A percentile compares a stretch with the other conserved stretches of the same genome.
phyloP scores from a whole-genome alignment of 768 basidiomycete species.

The Clavulina sp. region DNA sequence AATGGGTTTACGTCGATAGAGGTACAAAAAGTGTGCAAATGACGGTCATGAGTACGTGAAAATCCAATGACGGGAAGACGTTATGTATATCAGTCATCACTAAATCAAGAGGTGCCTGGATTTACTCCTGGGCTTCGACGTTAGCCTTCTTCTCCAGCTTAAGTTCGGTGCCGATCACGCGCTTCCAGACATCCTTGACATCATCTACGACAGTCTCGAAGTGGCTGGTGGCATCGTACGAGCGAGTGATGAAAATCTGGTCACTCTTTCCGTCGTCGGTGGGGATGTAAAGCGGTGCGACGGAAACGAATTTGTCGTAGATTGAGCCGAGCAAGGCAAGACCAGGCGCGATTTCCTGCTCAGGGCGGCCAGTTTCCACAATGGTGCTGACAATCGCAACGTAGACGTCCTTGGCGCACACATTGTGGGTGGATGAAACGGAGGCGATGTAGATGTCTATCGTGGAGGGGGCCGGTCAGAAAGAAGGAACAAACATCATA shows the following conservation, averaged over 20 bases:
- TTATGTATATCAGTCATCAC: too few relatives aligned
- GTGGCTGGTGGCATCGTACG: conserved; percentile 96
- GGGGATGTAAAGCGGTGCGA: conserved; percentile 77
- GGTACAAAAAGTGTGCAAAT: too few relatives aligned
- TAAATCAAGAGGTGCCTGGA: too few relatives aligned
- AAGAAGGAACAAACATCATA: conserved; percentile 1
- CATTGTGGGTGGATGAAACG: conserved; percentile 94
- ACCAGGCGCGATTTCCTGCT: conserved; percentile 83
- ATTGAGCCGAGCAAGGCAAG: conserved; percentile 83
- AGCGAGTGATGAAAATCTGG: conserved; percentile 92
- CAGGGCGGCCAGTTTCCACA: conserved; percentile 86
- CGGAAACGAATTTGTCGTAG: conserved; percentile 85
- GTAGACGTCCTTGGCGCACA: conserved; percentile 88
- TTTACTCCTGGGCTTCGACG: not conserved
- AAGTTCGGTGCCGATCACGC: conserved; percentile 58
- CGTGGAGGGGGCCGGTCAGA: not conserved
- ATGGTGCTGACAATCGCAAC: conserved; percentile 97
- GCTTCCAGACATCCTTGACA: conserved; percentile 89
- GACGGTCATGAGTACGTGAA: too few relatives aligned
- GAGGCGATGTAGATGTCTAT: conserved; percentile 97
- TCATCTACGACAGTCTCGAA: conserved; percentile 98
- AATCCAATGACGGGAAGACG: too few relatives aligned
- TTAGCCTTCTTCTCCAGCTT: conserved; percentile 61
- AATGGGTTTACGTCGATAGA: too few relatives aligned
- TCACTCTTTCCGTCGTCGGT: conserved; percentile 65